Evolutionary conservation across 257 asterid genomes (phyloP), one percentile per base, ranked within the genome.

Genomic region (Coffea canephora): DNA sequence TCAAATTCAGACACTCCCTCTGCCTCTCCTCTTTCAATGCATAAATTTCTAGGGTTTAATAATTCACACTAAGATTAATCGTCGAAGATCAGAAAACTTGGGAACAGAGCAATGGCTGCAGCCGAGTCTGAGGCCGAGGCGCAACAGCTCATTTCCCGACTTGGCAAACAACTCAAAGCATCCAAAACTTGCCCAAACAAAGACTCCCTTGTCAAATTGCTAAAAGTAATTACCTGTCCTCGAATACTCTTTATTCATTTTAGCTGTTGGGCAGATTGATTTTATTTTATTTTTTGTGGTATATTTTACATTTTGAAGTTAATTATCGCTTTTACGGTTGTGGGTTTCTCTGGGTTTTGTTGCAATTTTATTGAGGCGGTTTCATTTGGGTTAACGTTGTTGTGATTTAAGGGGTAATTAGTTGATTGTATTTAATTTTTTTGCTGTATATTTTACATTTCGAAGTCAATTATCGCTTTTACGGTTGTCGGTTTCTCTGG

Each of bases 141-240:
- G 27, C 69, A 79, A 71, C 74, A 80, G 43, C 75, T 82, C 78
- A 82, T 92, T 64, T 59, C 69, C 61, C 85, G 82, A 82, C 75
- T 90, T 70, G 93, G 92, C 78, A 85, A 87, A 78, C 88, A 79
- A 81, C 89, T 94, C 75, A 83, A 80, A 75, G 80, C 87, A 27
- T 85, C 55, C 78, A 82, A 82, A 83, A 84, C 75, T 74, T 89
- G 93, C 85, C 93, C 96, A 78, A 85, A 83, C 89, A 91, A 91
- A 82, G 91, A 79, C 83, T 34, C 55, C 71, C 84, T 92, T 36
- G 87, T 89, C 82, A 88, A 92, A 82, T 81, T 89, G 45, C 97
- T 94, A 76, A 82, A 94, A 85, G 98, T 90, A 83, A 62, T 15
- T 5, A 8, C 1, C 48, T 31, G 43, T 74, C 48, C 50, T 34